Conservation (phyloP, 768 basidiomycete species). For the Naganishia antarctica region DNA sequence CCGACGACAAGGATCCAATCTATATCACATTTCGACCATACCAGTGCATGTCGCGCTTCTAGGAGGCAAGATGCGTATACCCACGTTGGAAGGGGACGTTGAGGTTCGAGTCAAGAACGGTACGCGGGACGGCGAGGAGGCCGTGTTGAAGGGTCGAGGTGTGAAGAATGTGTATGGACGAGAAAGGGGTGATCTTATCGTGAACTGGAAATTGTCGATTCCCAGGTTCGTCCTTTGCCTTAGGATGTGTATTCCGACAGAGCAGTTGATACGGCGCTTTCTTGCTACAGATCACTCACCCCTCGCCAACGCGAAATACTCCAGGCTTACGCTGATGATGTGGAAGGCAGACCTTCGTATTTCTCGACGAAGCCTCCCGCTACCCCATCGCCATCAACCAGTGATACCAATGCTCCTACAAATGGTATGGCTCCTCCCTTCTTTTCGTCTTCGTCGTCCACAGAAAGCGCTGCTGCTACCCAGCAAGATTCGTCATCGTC, state of each 20-base stretch:
- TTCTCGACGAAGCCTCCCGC: slow-evolving; percentile 31
- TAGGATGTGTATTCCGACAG: neutral
- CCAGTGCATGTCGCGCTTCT: slow-evolving; percentile 86
- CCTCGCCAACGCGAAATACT: slow-evolving; percentile 78
- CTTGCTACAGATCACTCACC: slow-evolving; percentile 64
- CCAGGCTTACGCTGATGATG: slow-evolving; percentile 83
- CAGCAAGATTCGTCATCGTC: neutral
- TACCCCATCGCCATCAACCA: neutral
- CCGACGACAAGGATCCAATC: slow-evolving; percentile 80
- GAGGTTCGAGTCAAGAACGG: slow-evolving; percentile 87
- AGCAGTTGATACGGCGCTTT: neutral
- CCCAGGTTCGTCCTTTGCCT: slow-evolving; percentile 65
- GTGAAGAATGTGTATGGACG: slow-evolving; percentile 52
- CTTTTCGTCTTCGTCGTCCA: slow-evolving; percentile 15
- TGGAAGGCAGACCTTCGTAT: slow-evolving; percentile 62
- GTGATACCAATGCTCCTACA: neutral
- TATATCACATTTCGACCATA: slow-evolving; percentile 83
- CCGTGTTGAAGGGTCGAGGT: slow-evolving; percentile 84
- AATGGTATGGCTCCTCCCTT: slow-evolving; percentile 26
- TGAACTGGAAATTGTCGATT: slow-evolving; percentile 78
- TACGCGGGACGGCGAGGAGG: slow-evolving; percentile 95
- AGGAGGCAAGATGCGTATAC: slow-evolving; percentile 87
- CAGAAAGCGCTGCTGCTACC: neutral
- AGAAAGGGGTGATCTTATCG: slow-evolving; percentile 67
- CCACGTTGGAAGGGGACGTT: slow-evolving; percentile 91